These are phyloP conservation scores for Anisodus acutangulus DNA, from an alignment of 257 asterid genomes.

Conservation along the genomic window DNA sequence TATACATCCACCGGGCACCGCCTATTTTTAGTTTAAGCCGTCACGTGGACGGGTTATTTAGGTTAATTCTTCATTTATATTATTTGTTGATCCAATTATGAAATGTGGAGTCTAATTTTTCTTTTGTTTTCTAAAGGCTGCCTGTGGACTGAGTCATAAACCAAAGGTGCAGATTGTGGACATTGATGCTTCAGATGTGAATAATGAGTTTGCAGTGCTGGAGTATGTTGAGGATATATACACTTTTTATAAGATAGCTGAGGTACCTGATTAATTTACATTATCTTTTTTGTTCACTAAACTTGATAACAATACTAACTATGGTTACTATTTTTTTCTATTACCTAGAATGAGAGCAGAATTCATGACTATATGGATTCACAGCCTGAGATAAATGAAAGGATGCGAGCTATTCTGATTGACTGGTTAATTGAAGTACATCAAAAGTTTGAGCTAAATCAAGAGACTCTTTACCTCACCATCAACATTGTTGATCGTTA, in stretches of 20 bases:
- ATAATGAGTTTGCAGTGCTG: constrained; percentile 76
- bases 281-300: background rate
- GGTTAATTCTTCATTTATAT: too few relatives aligned
- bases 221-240: constrained; percentile 90
- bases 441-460: constrained; percentile 76
- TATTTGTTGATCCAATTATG: too few relatives aligned
- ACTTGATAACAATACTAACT: too few relatives aligned
- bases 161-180: constrained; percentile 54
- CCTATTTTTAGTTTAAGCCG: too few relatives aligned
- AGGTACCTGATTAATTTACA: constrained; percentile 45
- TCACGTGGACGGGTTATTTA: too few relatives aligned
- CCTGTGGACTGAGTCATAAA: constrained; percentile 60
- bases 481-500: constrained; percentile 77
- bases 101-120: background rate
- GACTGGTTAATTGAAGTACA: constrained; percentile 93
- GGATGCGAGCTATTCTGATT: constrained; percentile 79
- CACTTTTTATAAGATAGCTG: constrained; percentile 73
- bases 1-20: too few relatives aligned
- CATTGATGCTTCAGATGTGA: constrained; percentile 77
- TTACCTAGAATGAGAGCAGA: constrained; percentile 65
- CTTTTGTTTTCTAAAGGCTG: constrained; percentile 53
- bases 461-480: constrained; percentile 85
- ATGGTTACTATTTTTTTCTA: background rate
- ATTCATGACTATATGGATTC: constrained; percentile 70
- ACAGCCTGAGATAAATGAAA: constrained; percentile 74